These are phyloP conservation scores for Alternaria viburni DNA, from an alignment of 2,329 filamentous ascomycete species.

Conservation along the genomic window DNA sequence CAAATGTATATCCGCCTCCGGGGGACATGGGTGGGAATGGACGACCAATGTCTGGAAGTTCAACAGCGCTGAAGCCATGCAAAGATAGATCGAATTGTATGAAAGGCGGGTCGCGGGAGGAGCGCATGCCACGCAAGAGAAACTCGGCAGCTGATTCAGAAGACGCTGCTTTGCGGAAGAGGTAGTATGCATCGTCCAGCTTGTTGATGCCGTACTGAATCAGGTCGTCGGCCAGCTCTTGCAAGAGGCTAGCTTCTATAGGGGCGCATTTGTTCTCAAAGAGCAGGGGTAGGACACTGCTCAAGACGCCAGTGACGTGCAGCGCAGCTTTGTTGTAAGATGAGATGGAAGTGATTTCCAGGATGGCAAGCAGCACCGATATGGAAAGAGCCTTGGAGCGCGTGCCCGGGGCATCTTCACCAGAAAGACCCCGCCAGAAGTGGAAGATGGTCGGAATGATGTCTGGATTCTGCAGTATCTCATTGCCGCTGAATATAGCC, in stretches of 20 bases:
- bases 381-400: conserved; percentile 44
- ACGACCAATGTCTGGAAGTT: conserved; percentile 83
- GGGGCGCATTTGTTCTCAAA: conserved; percentile 44
- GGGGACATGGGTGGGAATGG: conserved; percentile 81
- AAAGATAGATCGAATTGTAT: conserved; percentile 93
- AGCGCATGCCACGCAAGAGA: conserved; percentile 73
- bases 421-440: conserved; percentile 48
- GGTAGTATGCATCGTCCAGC: conserved; percentile 81
- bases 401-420: conserved; percentile 39
- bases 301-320: conserved; percentile 46
- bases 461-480: conserved; percentile 50
- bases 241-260: conserved; percentile 54
- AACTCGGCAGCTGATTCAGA: conserved; percentile 68
- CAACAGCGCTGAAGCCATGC: conserved; percentile 87
- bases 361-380: conserved; percentile 45
- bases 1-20: conserved; percentile 82
- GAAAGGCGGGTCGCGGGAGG: conserved; percentile 78
- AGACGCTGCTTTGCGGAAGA: conserved; percentile 65
- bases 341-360: conserved; percentile 43
- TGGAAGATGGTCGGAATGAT: conserved; percentile 49
- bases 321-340: conserved; percentile 48
- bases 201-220: conserved; percentile 77
- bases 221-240: conserved; percentile 71
- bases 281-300: conserved; percentile 42
- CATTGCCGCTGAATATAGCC: conserved; percentile 48